phyloP scores from a whole-genome alignment of 257 asterid species.

The Plectranthus barbatus region DNA sequence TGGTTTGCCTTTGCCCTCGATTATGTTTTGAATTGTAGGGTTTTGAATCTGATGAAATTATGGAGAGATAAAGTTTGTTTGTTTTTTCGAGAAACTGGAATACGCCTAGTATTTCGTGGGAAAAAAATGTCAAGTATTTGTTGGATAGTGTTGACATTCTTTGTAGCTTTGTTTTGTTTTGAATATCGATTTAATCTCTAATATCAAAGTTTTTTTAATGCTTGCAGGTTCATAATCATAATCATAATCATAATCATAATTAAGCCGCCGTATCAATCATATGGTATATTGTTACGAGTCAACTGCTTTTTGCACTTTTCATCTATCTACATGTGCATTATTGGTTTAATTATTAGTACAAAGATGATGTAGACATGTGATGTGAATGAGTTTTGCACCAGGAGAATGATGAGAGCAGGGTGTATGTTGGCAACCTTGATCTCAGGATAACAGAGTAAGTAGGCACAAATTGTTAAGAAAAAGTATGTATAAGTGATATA shows the following conservation, averaged over 20 bases:
- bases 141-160: background rate
- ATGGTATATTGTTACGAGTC: too few species aligned
- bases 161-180: background rate
- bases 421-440: constrained; percentile 84
- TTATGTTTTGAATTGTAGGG: constrained; percentile 16
- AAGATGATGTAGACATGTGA: too few species aligned
- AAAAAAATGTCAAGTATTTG: background rate
- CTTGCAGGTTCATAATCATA: too few species aligned
- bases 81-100: background rate
- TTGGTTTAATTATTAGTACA: too few species aligned
- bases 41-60: constrained; percentile 13
- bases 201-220: background rate
- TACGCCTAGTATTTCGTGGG: background rate
- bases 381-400: too few species aligned
- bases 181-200: background rate
- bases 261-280: too few species aligned
- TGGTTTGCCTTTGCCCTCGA: background rate
- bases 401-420: constrained; percentile 77
- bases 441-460: constrained; percentile 61
- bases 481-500: too few species aligned
- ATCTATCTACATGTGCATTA: too few species aligned
- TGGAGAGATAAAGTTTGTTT: background rate
- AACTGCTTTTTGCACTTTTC: too few species aligned
- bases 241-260: too few species aligned
- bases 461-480: too few species aligned